These are phyloP conservation scores for Platismatia glauca DNA, from an alignment of 495 filamentous ascomycete genomes.

Conservation along the genomic window DNA sequence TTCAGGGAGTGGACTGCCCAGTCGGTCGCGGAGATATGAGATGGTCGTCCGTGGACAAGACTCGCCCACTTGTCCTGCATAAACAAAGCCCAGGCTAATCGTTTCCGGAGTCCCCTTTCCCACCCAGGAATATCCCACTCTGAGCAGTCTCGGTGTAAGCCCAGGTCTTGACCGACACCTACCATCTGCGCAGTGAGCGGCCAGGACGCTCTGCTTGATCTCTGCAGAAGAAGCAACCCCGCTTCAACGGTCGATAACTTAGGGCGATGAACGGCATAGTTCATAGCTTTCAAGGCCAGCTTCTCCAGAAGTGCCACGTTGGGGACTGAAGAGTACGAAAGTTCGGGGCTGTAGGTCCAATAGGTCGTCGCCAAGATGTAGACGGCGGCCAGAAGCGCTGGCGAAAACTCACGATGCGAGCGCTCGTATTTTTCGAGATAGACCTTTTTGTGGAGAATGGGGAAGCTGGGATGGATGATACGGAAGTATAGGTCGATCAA, in stretches of 20 bases:
- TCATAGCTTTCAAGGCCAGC: constrained; percentile 53
- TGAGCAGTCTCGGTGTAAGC: constrained; percentile 80
- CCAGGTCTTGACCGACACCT: constrained; percentile 71
- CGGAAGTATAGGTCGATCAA: constrained; percentile 73
- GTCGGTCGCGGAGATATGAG: constrained; percentile 70
- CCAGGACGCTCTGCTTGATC: constrained; percentile 67
- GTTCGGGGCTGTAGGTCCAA: constrained; percentile 64
- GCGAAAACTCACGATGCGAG: constrained; percentile 64
- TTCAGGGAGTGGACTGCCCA: constrained; percentile 70
- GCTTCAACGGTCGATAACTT: constrained; percentile 78
- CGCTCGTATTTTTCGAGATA: constrained; percentile 71
- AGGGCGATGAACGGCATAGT: constrained; percentile 63
- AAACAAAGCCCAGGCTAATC: constrained; percentile 83
- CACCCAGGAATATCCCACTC: constrained; percentile 79
- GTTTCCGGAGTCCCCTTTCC: constrained; percentile 75
- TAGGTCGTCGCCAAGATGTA: constrained; percentile 76
- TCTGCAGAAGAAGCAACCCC: constrained; percentile 68
- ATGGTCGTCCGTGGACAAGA: constrained; percentile 75
- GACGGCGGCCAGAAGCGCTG: constrained; percentile 69
- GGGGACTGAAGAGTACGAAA: constrained; percentile 48
- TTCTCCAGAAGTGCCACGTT: constrained; percentile 58
- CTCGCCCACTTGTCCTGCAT: constrained; percentile 93
- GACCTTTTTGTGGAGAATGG: constrained; percentile 70
- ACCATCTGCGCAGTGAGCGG: constrained; percentile 68
- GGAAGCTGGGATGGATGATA: constrained; percentile 70